phyloP scores from a whole-genome alignment of 2,329 filamentous ascomycete genomes.

The Hirsutella thompsonii region DNA sequence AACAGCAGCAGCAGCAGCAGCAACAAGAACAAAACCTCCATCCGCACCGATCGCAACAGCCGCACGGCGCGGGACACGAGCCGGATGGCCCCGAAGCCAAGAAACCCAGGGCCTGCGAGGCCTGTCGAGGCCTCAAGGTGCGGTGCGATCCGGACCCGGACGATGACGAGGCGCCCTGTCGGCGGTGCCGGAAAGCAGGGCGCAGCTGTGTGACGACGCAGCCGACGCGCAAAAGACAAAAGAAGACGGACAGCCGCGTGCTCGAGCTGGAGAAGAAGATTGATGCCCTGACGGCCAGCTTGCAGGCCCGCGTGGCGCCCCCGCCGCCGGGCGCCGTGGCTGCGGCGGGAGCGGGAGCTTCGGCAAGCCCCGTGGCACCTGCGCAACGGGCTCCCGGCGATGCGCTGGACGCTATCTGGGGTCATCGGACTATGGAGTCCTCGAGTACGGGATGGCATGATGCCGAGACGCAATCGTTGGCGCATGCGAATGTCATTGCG shows the following conservation, averaged over 20 bases:
- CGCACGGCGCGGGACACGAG: too few species aligned
- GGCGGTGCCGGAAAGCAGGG: constrained; percentile 70
- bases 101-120: constrained; percentile 60
- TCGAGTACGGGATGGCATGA: too few species aligned
- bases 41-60: too few species aligned
- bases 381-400: neutral
- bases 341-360: neutral
- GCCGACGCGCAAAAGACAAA: constrained; percentile 66
- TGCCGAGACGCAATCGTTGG: too few species aligned
- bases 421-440: too few species aligned
- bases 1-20: too few species aligned
- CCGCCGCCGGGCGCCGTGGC: neutral
- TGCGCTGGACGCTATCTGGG: neutral
- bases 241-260: constrained; percentile 82
- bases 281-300: constrained; percentile 69
- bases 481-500: too few species aligned
- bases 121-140: constrained; percentile 66
- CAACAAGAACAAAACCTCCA: too few species aligned
- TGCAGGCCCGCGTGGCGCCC: constrained; percentile 42
- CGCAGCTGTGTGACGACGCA: constrained; percentile 65
- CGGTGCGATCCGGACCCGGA: constrained; percentile 66
- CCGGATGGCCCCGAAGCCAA: constrained; percentile 37
- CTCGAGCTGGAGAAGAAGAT: constrained; percentile 89
- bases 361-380: neutral
- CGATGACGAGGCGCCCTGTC: constrained; percentile 51